These are phyloP conservation scores for Populus hybrid DNA, from an alignment of 441 rosid genomes.

Conservation along the genomic window DNA sequence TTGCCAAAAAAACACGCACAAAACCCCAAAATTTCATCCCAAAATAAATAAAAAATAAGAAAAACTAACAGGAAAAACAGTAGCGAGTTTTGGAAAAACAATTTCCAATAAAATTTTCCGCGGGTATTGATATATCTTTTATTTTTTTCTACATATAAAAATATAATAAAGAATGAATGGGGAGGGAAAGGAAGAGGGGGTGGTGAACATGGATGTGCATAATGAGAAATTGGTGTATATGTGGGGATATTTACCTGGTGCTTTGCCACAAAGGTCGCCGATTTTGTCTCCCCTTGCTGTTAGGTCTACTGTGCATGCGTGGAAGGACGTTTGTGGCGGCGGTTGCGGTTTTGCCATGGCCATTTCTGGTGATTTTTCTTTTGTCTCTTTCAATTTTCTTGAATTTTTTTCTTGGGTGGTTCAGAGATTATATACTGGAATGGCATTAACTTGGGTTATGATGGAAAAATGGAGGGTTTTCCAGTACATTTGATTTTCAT, in stretches of 20 bases:
- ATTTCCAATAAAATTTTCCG: background rate
- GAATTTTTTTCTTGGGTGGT: background rate
- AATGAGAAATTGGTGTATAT: slow-evolving; percentile 50
- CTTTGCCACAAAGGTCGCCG: slow-evolving; percentile 75
- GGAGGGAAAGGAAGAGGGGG: slow-evolving; percentile 32
- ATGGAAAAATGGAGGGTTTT: no score
- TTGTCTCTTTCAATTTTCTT: background rate
- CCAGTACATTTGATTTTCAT: no score
- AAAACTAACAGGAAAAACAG: background rate
- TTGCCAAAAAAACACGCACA: background rate
- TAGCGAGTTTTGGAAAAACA: background rate
- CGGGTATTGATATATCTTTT: background rate
- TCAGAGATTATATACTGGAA: no score
- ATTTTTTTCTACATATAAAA: background rate
- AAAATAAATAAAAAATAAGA: no score
- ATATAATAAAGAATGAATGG: slow-evolving; percentile 41
- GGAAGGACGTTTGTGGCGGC: slow-evolving; percentile 92
- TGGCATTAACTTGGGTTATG: no score
- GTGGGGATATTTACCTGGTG: slow-evolving; percentile 98
- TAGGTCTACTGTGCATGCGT: slow-evolving; percentile 30
- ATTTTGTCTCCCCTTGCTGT: slow-evolving; percentile 63
- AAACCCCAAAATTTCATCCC: background rate
- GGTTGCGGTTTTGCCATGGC: slow-evolving; percentile 99
- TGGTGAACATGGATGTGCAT: slow-evolving; percentile 28
- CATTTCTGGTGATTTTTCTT: slow-evolving; percentile 53